A percentile compares a stretch with the other conserved stretches of the same genome.
Evolutionary conservation across 129 eudicot species (phyloP).

Genomic region (Lactuca saligna): DNA sequence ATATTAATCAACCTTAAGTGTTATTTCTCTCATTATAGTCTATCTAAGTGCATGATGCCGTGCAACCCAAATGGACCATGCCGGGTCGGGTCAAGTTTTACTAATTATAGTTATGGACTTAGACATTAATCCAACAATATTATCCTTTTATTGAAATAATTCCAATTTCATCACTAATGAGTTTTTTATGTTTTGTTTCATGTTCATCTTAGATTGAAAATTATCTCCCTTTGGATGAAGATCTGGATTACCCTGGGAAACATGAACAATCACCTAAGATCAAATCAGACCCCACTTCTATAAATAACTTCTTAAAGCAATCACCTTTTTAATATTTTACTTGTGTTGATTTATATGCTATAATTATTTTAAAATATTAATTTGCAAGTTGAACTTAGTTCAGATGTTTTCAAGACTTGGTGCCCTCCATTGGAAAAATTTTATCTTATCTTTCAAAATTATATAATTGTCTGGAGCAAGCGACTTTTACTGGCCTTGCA

Average conservation of each 20-base stretch:
- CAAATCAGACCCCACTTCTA: constrained; percentile 54
- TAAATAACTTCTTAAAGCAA: constrained; percentile 29
- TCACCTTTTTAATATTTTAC: background rate
- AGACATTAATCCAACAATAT: too few species aligned
- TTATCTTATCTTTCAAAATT: constrained; percentile 84
- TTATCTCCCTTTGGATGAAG: constrained; percentile 83
- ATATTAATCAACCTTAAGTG: too few species aligned
- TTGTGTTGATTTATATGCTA: background rate
- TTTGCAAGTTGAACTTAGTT: constrained; percentile 57
- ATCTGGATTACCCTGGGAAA: constrained; percentile 84
- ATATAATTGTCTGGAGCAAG: constrained; percentile 75
- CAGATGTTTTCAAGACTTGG: constrained; percentile 77
- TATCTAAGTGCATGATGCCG: too few species aligned
- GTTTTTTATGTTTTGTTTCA: constrained; percentile 14
- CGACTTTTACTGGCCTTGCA: constrained; percentile 93
- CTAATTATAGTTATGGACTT: too few species aligned
- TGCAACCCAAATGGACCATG: too few species aligned
- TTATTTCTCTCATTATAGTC: too few species aligned
- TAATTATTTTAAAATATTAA: background rate
- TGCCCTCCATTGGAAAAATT: constrained; percentile 94
- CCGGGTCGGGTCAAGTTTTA: too few species aligned
- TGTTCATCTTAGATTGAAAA: constrained; percentile 74
- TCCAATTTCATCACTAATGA: too few species aligned
- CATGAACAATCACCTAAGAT: constrained; percentile 69
- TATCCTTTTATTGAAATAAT: background rate